Base-by-base conservation (phyloP, 2,329 filamentous ascomycete genomes). In the Gaeumannomyces sp. region DNA sequence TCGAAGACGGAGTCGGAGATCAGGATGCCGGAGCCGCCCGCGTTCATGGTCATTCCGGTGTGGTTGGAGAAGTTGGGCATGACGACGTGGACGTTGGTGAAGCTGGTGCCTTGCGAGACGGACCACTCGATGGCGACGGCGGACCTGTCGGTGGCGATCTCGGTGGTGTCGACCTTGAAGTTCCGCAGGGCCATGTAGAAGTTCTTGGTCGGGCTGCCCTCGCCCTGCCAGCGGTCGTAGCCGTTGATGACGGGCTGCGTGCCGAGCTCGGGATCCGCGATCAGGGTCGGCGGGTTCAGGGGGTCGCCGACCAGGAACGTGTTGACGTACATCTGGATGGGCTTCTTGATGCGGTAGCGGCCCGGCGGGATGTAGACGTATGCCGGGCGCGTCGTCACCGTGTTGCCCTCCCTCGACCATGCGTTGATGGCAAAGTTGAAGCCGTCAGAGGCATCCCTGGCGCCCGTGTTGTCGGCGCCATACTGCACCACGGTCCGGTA, bases 141-240 rank as follows among this genome's bases (percentile, higher is more conserved):
- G 28, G 65, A 35, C 65, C 70, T 65, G 73, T 72, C 73, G 63
- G 73, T 74, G 2, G 72, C 62, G 29, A 80, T 74, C 33, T 67
- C 70, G 1, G 77, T 78, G 0, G 78, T 80, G 66, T 80, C 78
- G 16, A 80, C 73, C 33, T 79, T 69, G 6, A 80, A 25, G 65
- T 80, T 80, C 72, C 80, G 80, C 60, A 80, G 62, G 25, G 74
- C 73, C 10, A 81, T 74, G 68, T 73, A 75, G 60, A 75, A 74
- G 67, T 75, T 75, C 65, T 74, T 75, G 66, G 69, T 76, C 68
- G 60, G 65, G 62, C 67, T 66, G 59, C 67, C 69, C n/a, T 71
- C 67, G 19, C 71, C 71, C 56, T 72, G 71, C 60, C 70, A 63
- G 11, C 65, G 66, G 59, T 74, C 73, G 64, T 65, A 62, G 13